These are phyloP conservation scores for Clarkia xantiana DNA, from an alignment of 345 rosid genomes.

Conservation along the genomic window DNA sequence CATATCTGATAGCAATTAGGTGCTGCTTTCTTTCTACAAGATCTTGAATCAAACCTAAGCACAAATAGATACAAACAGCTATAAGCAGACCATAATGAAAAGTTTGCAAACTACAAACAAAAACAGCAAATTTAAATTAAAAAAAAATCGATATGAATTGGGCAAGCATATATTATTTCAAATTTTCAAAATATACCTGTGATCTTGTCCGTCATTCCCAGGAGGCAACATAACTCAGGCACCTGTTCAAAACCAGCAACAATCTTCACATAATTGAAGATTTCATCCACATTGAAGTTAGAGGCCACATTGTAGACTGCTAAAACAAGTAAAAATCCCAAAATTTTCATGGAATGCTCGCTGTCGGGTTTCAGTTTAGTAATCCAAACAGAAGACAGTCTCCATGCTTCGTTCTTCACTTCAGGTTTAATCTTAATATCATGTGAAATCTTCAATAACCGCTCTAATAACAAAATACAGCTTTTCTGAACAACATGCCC, in stretches of 20 bases:
- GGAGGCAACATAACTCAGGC: constrained; percentile 16
- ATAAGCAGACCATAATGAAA: no score
- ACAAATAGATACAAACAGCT: not conserved
- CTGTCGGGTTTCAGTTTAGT: constrained; percentile 14
- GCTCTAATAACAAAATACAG: constrained; percentile 34
- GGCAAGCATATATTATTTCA: no score
- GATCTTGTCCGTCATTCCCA: constrained; percentile 17
- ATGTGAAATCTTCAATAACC: constrained; percentile 22
- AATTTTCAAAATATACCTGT: constrained; percentile 11
- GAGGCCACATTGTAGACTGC: constrained; percentile 26
- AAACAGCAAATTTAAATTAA: no score
- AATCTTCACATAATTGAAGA: constrained; percentile 15
- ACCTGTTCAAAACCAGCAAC: constrained; percentile 15
- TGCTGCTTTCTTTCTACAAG: no score
- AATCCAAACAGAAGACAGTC: constrained; percentile 25
- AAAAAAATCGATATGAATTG: no score
- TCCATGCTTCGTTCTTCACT: constrained; percentile 23
- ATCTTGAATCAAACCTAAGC: not conserved
- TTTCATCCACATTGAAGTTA: constrained; percentile 16
- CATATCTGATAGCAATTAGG: no score
- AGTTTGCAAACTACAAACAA: no score
- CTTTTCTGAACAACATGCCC: constrained; percentile 18
- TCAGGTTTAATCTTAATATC: constrained; percentile 10
- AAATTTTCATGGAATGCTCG: constrained; percentile 22
- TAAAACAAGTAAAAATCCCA: constrained; percentile 29